Conservation (phyloP, 129 eudicot species). For the Saposhnikovia divaricata region DNA sequence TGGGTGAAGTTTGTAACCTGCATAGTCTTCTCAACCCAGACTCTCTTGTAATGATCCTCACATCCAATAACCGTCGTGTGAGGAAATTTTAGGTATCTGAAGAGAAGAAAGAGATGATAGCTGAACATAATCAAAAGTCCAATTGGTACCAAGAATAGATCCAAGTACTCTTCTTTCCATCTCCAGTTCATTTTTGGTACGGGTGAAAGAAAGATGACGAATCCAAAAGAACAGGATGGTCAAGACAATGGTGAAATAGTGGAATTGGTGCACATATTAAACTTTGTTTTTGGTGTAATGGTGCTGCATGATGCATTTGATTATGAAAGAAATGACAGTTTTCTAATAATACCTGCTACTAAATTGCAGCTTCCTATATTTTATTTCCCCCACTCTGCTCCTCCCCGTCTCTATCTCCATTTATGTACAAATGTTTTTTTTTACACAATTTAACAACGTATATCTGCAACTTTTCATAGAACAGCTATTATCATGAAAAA, state of each 20-base stretch:
- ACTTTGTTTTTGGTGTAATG: neutral
- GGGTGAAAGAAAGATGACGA: too few relatives aligned
- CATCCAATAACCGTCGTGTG: conserved; percentile 54
- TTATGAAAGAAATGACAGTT: neutral
- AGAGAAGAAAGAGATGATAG: conserved; percentile 66
- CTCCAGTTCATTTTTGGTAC: too few relatives aligned
- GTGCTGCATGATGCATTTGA: neutral
- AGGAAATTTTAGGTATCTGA: conserved; percentile 40
- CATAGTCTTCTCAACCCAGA: conserved; percentile 72
- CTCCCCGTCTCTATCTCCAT: neutral
- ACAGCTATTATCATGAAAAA: too few relatives aligned
- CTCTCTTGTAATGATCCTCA: conserved; percentile 58
- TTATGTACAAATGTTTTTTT: too few relatives aligned
- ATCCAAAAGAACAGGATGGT: neutral
- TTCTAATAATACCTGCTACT: neutral
- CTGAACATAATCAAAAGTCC: conserved; percentile 54
- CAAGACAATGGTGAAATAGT: neutral
- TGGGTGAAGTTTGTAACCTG: conserved; percentile 34
- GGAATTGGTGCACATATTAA: neutral
- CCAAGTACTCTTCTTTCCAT: too few relatives aligned
- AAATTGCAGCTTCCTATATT: neutral
- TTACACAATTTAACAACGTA: too few relatives aligned
- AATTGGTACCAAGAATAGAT: conserved; percentile 56
- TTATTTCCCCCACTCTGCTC: neutral
- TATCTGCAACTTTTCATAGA: too few relatives aligned